phyloP scores from a whole-genome alignment of 192 early-diverging fungal species.

The Rhizophagus sp. region DNA sequence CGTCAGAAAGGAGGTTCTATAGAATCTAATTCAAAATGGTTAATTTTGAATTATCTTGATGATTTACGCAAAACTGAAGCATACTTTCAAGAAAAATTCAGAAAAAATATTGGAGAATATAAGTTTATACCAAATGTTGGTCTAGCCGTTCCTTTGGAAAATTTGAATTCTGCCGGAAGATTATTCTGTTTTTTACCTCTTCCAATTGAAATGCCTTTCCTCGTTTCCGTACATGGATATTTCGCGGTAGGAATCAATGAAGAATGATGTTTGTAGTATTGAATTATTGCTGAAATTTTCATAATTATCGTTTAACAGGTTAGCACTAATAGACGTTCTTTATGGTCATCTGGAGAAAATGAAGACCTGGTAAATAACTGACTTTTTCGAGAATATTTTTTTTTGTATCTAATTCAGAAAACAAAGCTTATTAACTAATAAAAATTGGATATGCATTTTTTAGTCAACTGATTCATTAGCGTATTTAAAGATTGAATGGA shows the following conservation, averaged over 20 bases:
- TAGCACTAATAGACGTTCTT: neutral
- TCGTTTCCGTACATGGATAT: constrained; percentile 41
- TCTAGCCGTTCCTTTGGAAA: constrained; percentile 30
- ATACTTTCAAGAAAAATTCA: constrained; percentile 9
- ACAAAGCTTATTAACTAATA: too few species aligned
- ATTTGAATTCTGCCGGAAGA: neutral
- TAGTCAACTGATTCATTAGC: too few species aligned
- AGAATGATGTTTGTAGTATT: neutral
- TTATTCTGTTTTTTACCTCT: constrained; percentile 46
- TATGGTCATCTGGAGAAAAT: neutral
- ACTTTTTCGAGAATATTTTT: too few species aligned
- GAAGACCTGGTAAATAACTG: neutral
- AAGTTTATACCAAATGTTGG: constrained; percentile 42
- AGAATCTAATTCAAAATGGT: constrained; percentile 20
- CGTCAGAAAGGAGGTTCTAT: neutral
- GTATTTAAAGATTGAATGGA: too few species aligned
- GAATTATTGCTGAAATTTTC: neutral
- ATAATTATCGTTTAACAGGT: neutral
- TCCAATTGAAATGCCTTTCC: constrained; percentile 35
- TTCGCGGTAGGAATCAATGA: constrained; percentile 34
- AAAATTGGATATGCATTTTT: too few species aligned
- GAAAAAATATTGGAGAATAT: neutral
- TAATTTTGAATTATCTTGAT: constrained; percentile 32
- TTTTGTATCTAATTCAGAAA: too few species aligned
- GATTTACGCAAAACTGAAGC: constrained; percentile 11